Evolutionary conservation across 768 basidiomycete genomes (phyloP), one percentile per base, ranked within the genome.

Genomic region (Pulveroboletus sp.): DNA sequence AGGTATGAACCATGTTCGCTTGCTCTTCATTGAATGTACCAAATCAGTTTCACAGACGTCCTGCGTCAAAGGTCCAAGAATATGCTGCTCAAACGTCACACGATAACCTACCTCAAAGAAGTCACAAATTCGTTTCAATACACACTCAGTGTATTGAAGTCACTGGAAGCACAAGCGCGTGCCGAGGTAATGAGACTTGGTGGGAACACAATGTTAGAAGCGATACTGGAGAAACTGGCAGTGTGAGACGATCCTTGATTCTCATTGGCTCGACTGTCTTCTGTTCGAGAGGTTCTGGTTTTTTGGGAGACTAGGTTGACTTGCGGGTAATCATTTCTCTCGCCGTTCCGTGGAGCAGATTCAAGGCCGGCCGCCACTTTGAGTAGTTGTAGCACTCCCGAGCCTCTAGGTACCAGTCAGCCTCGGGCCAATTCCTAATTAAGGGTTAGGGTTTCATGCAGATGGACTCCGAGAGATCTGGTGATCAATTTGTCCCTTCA

Each of bases 121-220:
- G 76, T 78, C 27, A 97, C 93, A 0, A 76, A 80, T 39, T 93
- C 93, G 0, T 96, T 98, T 59, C 85, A 82, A 1, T 98, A 98
- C 63, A 95, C 93, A 0, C 70, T 83, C 7, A 67, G 70, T 0
- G 91, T 95, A 2, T 68, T 97, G 34, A 58, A 63, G 5, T 78
- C 71, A 3, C 73, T 98, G 14, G 86, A 89, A 55, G 62, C 57
- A 10, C 89, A 92, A 64, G 82, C 85, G 0, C 63, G 77, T 5
- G 72, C 67, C 0, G 93, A 96, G 67, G 81, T 96, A 14, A 62
- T 57, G 19, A 69, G 83, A 46, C 67, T 96, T 12, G 93, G 93
- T 1, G 93, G 93, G 14, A 96, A 95, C 58, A 57, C 57, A 22
- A 72, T 71, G 45, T 59, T 95, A 27, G 79, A 80, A 56, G 72